These are phyloP conservation scores for Macrophomina tecta DNA, from an alignment of 2,329 filamentous ascomycete genomes.

Conservation along the genomic window DNA sequence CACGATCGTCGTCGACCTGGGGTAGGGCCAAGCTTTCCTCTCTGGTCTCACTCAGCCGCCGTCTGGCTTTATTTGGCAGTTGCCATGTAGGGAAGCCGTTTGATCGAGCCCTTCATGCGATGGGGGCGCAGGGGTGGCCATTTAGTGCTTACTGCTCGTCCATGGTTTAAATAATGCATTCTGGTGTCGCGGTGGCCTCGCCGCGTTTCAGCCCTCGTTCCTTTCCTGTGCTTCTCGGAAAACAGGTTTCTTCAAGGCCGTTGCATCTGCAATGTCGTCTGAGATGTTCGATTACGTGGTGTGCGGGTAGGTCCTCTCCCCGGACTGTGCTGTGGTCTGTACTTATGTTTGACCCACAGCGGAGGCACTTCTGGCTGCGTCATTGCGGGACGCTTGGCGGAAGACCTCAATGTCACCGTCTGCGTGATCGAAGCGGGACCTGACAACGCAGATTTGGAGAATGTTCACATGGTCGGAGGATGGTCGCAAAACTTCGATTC, in stretches of 20 bases:
- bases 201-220: neutral
- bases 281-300: constrained; percentile 28
- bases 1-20: neutral
- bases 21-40: neutral
- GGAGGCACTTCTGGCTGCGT: constrained; percentile 58
- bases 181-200: neutral
- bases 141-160: constrained; percentile 12
- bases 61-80: too few species aligned
- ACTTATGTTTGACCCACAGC: constrained; percentile 35
- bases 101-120: neutral
- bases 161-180: neutral
- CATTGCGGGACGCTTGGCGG: constrained; percentile 55
- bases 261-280: neutral
- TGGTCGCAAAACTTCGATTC: constrained; percentile 56
- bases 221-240: neutral
- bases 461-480: constrained; percentile 58
- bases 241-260: neutral
- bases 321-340: constrained; percentile 10
- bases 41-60: neutral
- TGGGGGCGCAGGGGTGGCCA: neutral
- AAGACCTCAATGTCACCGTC: constrained; percentile 50
- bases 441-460: constrained; percentile 53
- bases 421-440: constrained; percentile 57
- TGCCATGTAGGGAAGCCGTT: neutral
- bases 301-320: constrained; percentile 27